These are phyloP conservation scores for Diaporthe nobilis DNA, from an alignment of 2,329 filamentous ascomycete species.

Conservation along the genomic window DNA sequence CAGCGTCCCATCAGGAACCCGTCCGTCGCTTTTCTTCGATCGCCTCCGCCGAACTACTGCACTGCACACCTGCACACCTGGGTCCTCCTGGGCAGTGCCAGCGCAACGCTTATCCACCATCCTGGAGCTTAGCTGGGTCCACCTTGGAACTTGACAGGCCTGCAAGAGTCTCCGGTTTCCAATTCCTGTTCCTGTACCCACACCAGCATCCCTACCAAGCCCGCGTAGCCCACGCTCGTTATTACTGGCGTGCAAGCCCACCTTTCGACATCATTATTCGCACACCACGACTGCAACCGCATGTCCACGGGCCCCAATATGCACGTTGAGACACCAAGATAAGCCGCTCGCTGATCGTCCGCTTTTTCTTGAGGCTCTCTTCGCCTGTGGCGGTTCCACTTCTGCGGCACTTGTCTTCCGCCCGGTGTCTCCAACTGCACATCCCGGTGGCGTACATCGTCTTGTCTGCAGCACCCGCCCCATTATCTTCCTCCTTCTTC, in stretches of 20 bases:
- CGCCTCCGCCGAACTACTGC: constrained; percentile 23
- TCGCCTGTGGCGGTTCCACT: constrained; percentile 37
- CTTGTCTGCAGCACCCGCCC: constrained; percentile 26
- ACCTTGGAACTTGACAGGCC: constrained; percentile 29
- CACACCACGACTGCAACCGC: constrained; percentile 23
- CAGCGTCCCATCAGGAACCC: constrained; percentile 24
- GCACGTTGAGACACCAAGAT: constrained; percentile 33
- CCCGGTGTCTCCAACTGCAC: constrained; percentile 26
- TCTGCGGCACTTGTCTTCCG: constrained; percentile 37
- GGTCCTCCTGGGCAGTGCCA: constrained; percentile 14
- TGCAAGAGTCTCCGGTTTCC: constrained; percentile 16
- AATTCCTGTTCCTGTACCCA: constrained; percentile 19
- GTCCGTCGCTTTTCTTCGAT: background rate
- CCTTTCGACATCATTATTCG: constrained; percentile 18
- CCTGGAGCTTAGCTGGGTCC: constrained; percentile 31
- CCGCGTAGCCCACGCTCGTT: constrained; percentile 14
- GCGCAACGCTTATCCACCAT: constrained; percentile 28
- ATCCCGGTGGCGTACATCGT: constrained; percentile 25
- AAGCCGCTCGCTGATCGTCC: constrained; percentile 36
- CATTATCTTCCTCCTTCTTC: constrained; percentile 17
- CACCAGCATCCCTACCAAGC: background rate
- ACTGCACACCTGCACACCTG: constrained; percentile 16
- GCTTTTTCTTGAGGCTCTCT: constrained; percentile 21
- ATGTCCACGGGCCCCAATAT: constrained; percentile 28
- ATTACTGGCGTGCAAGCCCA: constrained; percentile 28